Evolutionary conservation across 768 basidiomycete species (phyloP), one percentile per base, ranked within the genome.

Genomic region (Lactarius indigo): DNA sequence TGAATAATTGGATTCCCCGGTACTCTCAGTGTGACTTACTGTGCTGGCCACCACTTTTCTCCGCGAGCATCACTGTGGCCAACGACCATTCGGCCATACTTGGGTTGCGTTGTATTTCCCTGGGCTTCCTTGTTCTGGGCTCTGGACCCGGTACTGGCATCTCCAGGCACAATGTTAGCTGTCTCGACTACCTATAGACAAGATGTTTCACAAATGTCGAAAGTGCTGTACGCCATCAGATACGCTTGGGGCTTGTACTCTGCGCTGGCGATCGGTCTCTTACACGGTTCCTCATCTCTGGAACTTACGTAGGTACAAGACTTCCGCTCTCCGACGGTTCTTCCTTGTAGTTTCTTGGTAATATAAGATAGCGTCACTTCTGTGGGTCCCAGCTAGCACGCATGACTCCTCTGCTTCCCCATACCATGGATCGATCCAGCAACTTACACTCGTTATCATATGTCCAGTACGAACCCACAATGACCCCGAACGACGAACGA

Each of bases 81-180:
- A 37, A 12, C 12, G 35, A 2, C 35, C 1, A 37, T 37, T 37
- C 35, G 35, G 35, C 50, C 50, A 52, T 52, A 26, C 50, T 52
- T 13, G 50, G 50, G 50, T 26, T 2, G 50, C 26, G 13, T 52
- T 52, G 50, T 52, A 52, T 52, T 52, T 26, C 26, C 26, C 26
- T 15, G 50, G 13, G 1, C 10, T n/a, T 50, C 47, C 31, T 66
- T 61, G 59, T 66, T 56, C 44, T 61, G 28, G 33, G 17, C 20
- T 33, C 15, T 47, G 65, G 35, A 39, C n/a, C 26, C 37, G 15
- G 41, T 41, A 35, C 57, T 58, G 56, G 39, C 65, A 56, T 66
- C 65, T 63, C 65, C 65, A 66, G 65, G 65, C 57, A 66, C 65
- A 57, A 4, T 31, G 37, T 39, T 57, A 17, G 26, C 56, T 50